Evolutionary conservation across 306 rosid species (phyloP), one percentile per base, ranked within the genome.

Genomic region (Gynostemma pentaphyllum): DNA sequence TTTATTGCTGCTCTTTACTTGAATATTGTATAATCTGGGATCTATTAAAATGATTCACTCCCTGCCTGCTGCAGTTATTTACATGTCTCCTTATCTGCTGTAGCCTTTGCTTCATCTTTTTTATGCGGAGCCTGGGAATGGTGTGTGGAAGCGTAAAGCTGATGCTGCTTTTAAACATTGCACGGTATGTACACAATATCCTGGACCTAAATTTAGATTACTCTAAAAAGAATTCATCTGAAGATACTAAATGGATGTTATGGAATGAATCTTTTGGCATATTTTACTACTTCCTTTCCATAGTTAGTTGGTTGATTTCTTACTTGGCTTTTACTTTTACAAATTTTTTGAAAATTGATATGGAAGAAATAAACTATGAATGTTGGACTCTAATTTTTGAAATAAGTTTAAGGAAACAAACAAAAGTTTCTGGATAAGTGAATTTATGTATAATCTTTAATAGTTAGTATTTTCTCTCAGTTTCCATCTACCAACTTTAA

Each of bases 141-240:
- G 94, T 48, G 79, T 84, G 42, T 92, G 98, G 98, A 92, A 92
- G 77, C 96, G 98, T 74, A 92, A 92, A 75, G 95, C 83, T 18
- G 95, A 92, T 72, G 80, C 88, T 24, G 96, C 95, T 62, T 60
- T 86, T 72, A 83, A 50, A 26, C 69, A 68, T 63, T 86, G 94
- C 90, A 81, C 70, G 86, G 98, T 92, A 85, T 47, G 48, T 48
- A 22, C 47, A 59, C 47, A 59, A 22, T 59, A 36, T 59, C 18
- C 32, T 59, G 8, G 47, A n/a, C n/a, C n/a, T n/a, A n/a, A n/a
- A n/a, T n/a, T n/a, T n/a, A n/a, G n/a, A n/a, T n/a, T n/a, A n/a
- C n/a, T n/a, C n/a, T n/a, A n/a, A 59, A 21, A 19, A 37, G 64
- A 36, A 7, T 34, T 32, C 28, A 32, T 18, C 7, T 22, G 10